These are phyloP conservation scores for Diaporthe eres DNA, from an alignment of 2,329 filamentous ascomycete genomes.

Conservation along the genomic window DNA sequence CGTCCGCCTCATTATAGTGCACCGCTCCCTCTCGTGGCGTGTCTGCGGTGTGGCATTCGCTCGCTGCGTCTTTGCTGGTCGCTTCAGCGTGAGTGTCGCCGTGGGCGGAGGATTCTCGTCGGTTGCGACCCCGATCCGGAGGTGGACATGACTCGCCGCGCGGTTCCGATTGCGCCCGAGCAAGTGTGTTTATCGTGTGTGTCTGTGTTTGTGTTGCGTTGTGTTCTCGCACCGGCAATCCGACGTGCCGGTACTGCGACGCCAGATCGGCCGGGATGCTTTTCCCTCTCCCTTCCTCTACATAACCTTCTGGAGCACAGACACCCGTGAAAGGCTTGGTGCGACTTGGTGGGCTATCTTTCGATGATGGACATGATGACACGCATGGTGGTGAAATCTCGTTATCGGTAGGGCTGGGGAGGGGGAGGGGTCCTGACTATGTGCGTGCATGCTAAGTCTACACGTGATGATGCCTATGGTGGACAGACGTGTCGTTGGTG, in stretches of 20 bases:
- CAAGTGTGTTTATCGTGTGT: neutral
- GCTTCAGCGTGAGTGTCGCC: neutral
- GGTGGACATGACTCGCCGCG: constrained; percentile 22
- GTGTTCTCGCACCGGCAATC: constrained; percentile 9
- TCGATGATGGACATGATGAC: constrained; percentile 17
- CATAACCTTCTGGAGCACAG: constrained; percentile 10
- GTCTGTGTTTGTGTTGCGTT: constrained; percentile 25
- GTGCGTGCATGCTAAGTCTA: neutral
- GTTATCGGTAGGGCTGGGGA: constrained; percentile 17
- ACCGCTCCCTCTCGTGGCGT: neutral
- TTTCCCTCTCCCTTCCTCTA: neutral
- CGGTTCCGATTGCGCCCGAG: constrained; percentile 14
- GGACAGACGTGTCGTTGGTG: constrained; percentile 15
- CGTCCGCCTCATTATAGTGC: neutral
- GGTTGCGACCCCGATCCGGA: neutral
- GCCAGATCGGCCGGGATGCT: neutral
- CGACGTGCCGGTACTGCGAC: constrained; percentile 27
- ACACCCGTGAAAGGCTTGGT: neutral
- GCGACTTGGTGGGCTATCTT: neutral
- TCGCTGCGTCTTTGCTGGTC: neutral
- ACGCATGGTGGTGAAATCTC: constrained; percentile 12
- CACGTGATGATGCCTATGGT: neutral
- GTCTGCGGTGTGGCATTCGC: constrained; percentile 1
- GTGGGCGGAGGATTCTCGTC: neutral
- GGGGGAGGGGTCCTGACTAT: neutral